Evolutionary conservation across 2,329 filamentous ascomycete species (phyloP), one percentile per base, ranked within the genome.

Genomic region (Alternaria alternata): DNA sequence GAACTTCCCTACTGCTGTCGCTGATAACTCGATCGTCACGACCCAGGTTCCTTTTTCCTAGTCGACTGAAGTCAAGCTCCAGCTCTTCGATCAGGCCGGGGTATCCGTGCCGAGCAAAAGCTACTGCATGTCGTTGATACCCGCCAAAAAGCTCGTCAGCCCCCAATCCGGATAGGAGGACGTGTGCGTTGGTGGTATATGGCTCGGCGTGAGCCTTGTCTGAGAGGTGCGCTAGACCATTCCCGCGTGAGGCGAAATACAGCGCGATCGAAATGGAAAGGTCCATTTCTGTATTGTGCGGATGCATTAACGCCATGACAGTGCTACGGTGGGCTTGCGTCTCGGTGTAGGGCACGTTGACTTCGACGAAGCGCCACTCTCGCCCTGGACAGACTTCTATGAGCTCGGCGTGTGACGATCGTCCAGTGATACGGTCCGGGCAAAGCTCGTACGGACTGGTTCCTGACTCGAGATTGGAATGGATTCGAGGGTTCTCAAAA

Each of bases 261-360:
- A 99, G 83, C 0, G 95, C 95, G 69, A 87, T 90, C 0, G 92
- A 91, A 69, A 99, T 99, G 4, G 95, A 99, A 1, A 99, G 84
- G 72, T 99, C 95, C 95, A 99, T 99, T 79, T 99, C 95, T 0
- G 95, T 99, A 67, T 97, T 94, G 78, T 99, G 95, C 0, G 95
- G 95, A 68, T 91, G 85, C 76, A 99, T 97, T 18, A 99, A 83
- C 2, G 87, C 85, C 38, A 94, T 86, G 20, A 99, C 86, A 26
- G 84, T 85, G 3, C 84, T 72, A 62, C 92, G 88, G 70, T 96
- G 91, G 2, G 84, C 83, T 43, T 89, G 75, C 0, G 89, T 91
- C 69, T 96, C 91, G 6, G 83, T 75, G 74, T 94, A 97, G 0
- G 94, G 91, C 28, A 99, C 83, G 72, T 99, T 90, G 57, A 97